A percentile compares a stretch with the other conserved stretches of the same genome.
These are phyloP conservation scores for Sarocladiaceae sp. DNA, from an alignment of 2,329 filamentous ascomycete genomes.

Conservation along the genomic window DNA sequence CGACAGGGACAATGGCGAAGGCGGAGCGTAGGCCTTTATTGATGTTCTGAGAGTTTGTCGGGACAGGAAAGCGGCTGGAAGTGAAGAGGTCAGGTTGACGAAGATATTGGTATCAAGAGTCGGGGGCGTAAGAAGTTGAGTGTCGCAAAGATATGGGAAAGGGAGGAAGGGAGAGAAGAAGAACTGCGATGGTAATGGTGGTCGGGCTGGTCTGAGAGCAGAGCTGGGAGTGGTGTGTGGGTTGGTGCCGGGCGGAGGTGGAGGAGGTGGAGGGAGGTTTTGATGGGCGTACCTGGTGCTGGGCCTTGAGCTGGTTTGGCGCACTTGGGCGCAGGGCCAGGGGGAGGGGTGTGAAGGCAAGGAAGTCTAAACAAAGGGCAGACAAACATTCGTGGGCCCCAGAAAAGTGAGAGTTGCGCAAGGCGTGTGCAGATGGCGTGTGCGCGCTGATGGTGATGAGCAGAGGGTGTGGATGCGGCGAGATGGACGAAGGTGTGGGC, in stretches of 20 bases:
- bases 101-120: not conserved
- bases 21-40: not conserved
- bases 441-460: not conserved
- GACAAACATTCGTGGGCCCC: not conserved
- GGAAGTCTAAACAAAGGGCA: not conserved
- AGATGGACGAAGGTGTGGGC: not conserved
- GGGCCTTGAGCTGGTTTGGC: constrained; percentile 1
- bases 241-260: constrained; percentile 4
- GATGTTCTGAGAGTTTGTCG: not conserved
- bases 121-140: not conserved
- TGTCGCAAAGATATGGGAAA: constrained; percentile 7
- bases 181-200: constrained; percentile 6
- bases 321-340: constrained; percentile 4
- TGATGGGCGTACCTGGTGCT: constrained; percentile 5
- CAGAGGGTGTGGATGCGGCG: not conserved
- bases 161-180: constrained; percentile 5
- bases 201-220: not conserved
- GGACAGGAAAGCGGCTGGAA: not conserved
- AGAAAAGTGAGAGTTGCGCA: not conserved
- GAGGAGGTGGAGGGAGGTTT: constrained; percentile 5
- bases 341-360: not conserved
- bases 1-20: not conserved
- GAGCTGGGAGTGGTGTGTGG: constrained; percentile 7
- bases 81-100: not conserved
- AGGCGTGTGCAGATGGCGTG: not conserved